These are phyloP conservation scores for Ceratocystis eucalypticola DNA, from an alignment of 2,329 filamentous ascomycete species.

Conservation along the genomic window DNA sequence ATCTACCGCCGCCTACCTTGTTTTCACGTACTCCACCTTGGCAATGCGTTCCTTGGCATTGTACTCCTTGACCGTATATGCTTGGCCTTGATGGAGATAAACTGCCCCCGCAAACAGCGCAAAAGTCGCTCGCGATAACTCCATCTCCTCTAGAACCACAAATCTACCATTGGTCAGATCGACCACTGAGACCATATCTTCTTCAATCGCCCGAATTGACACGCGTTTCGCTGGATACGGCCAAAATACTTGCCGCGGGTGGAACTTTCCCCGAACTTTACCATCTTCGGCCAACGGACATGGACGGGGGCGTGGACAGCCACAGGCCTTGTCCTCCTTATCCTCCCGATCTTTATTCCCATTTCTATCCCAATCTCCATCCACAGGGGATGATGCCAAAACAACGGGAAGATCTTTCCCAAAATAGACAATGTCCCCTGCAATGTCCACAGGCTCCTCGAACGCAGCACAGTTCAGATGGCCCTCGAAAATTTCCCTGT, in stretches of 20 bases:
- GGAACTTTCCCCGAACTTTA: conserved; percentile 54
- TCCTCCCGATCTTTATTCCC: too few species aligned
- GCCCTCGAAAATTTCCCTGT: conserved; percentile 80
- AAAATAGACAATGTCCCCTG: conserved; percentile 66
- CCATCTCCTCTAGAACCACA: conserved; percentile 83
- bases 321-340: not conserved
- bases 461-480: conserved; percentile 92
- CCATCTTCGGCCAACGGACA: conserved; percentile 25
- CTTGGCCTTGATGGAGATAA: conserved; percentile 89
- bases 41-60: conserved; percentile 67
- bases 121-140: conserved; percentile 87
- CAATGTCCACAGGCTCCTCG: conserved; percentile 80
- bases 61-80: conserved; percentile 84
- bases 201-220: conserved; percentile 72
- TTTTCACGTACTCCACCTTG: conserved; percentile 68
- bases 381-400: conserved; percentile 15
- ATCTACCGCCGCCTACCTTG: not conserved
- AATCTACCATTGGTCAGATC: conserved; percentile 76
- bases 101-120: conserved; percentile 95
- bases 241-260: conserved; percentile 77
- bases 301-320: not conserved
- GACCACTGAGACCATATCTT: conserved; percentile 87
- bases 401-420: conserved; percentile 48
- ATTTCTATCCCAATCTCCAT: too few species aligned
- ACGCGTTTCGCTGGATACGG: conserved; percentile 73